Evolutionary conservation across 1,284 basidiomycete genomes (phyloP).

Genomic region (Boletus sp.): DNA sequence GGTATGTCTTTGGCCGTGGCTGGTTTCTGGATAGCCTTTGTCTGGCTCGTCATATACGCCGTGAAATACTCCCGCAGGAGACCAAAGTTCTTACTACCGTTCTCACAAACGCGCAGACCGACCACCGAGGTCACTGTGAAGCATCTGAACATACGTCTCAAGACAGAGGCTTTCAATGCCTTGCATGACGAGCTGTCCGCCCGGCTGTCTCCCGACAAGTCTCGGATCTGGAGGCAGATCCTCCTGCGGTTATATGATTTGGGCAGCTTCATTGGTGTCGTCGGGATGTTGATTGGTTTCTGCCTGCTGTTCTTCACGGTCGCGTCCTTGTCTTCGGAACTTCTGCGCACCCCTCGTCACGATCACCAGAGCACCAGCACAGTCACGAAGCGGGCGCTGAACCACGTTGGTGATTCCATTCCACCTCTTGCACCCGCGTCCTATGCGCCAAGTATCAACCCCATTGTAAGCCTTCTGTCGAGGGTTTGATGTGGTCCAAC

Average conservation of each 20-base stretch:
- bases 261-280: conserved; percentile 43
- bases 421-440: conserved; percentile 13
- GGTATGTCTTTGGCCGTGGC: conserved; percentile 21
- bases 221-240: conserved; percentile 19
- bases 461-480: conserved; percentile 40
- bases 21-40: conserved; percentile 20
- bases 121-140: conserved; percentile 26
- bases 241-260: conserved; percentile 45
- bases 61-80: conserved; percentile 22
- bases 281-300: conserved; percentile 50
- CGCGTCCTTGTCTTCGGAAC: conserved; percentile 23
- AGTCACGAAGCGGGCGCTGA: conserved; percentile 19
- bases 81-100: conserved; percentile 22
- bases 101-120: conserved; percentile 20
- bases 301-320: conserved; percentile 39
- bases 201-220: conserved; percentile 28
- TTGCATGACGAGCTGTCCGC: conserved; percentile 44
- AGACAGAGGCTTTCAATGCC: conserved; percentile 52
- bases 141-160: conserved; percentile 44
- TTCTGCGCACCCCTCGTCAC: conserved; percentile 9
- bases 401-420: not conserved
- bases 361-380: conserved; percentile 2
- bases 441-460: conserved; percentile 31
- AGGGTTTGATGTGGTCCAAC: not conserved
- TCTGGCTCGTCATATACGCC: conserved; percentile 28